Evolutionary conservation across 164 flowering plant species (phyloP).

Genomic region (Magnolia officinalis): DNA sequence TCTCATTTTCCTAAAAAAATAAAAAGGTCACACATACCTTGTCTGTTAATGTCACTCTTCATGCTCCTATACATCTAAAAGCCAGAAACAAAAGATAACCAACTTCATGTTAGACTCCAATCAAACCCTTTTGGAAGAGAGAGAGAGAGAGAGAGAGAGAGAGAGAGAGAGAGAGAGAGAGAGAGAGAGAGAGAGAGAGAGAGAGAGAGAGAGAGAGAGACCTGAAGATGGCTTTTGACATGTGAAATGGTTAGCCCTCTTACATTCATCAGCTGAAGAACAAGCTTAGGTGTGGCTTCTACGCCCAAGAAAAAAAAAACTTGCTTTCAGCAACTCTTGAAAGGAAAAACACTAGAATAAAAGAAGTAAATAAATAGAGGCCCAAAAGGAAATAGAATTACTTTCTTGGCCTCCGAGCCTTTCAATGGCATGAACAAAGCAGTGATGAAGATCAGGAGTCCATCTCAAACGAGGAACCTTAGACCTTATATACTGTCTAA

Average conservation of each 20-base stretch:
- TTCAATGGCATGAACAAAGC: slow-evolving; percentile 78
- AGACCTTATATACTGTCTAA: slow-evolving; percentile 75
- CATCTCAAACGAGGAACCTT: slow-evolving; percentile 79
- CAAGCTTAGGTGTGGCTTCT: slow-evolving; percentile 94
- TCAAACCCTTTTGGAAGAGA: neutral
- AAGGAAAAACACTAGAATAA: neutral
- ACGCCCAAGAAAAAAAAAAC: neutral
- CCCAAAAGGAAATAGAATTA: slow-evolving; percentile 23
- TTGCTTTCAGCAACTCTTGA: neutral
- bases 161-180: neutral
- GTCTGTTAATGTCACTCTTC: slow-evolving; percentile 45
- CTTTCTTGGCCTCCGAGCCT: slow-evolving; percentile 89
- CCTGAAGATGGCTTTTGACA: slow-evolving; percentile 97
- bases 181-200: neutral
- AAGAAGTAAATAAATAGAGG: too few relatives aligned
- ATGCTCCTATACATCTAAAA: slow-evolving; percentile 74
- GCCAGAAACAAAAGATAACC: neutral
- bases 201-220: slow-evolving; percentile 11
- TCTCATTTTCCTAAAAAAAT: neutral
- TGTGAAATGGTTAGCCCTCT: slow-evolving; percentile 85
- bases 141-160: neutral
- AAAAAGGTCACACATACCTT: slow-evolving; percentile 30
- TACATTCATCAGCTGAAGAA: slow-evolving; percentile 82
- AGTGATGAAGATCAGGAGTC: slow-evolving; percentile 88
- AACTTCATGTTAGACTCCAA: neutral